A percentile compares a stretch with the other conserved stretches of the same genome.
phyloP scores from a whole-genome alignment of 768 basidiomycete species.

The Crucibulum laeve region DNA sequence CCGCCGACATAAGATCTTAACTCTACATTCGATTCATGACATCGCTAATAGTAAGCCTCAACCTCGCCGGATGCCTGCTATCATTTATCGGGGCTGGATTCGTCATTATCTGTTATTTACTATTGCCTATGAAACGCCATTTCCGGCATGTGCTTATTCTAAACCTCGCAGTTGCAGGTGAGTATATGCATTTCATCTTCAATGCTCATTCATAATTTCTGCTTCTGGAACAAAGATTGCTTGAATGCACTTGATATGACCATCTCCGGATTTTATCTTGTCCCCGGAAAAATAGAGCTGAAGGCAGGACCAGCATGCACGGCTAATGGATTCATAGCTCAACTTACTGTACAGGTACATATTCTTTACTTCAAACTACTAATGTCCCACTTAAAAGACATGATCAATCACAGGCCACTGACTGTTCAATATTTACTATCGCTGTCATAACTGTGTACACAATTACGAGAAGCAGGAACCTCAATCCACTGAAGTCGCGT shows the following conservation, averaged over 20 bases:
- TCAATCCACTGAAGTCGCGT: neutral
- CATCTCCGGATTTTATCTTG: constrained; percentile 9
- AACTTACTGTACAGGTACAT: neutral
- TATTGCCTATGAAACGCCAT: constrained; percentile 7
- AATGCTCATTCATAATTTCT: no score
- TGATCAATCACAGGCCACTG: constrained; percentile 7
- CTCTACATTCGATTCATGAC: no score
- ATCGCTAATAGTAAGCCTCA: constrained; percentile 4
- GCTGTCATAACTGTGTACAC: constrained; percentile 11
- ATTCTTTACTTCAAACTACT: neutral
- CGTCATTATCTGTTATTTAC: constrained; percentile 10
- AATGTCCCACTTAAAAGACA: neutral
- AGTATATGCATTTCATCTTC: neutral
- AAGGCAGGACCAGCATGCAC: neutral
- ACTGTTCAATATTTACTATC: constrained; percentile 11
- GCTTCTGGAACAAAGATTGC: constrained; percentile 4
- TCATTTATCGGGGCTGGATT: constrained; percentile 9
- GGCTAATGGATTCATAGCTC: neutral
- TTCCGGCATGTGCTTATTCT: constrained; percentile 12
- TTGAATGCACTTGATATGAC: constrained; percentile 7
- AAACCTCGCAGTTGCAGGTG: constrained; percentile 10
- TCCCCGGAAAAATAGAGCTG: constrained; percentile 1
- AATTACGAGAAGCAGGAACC: constrained; percentile 2
- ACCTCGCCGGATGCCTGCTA: constrained; percentile 6
- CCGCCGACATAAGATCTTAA: no score